These are phyloP conservation scores for Mucor indicus DNA, from an alignment of 371 early-diverging fungal genomes.

Conservation along the genomic window DNA sequence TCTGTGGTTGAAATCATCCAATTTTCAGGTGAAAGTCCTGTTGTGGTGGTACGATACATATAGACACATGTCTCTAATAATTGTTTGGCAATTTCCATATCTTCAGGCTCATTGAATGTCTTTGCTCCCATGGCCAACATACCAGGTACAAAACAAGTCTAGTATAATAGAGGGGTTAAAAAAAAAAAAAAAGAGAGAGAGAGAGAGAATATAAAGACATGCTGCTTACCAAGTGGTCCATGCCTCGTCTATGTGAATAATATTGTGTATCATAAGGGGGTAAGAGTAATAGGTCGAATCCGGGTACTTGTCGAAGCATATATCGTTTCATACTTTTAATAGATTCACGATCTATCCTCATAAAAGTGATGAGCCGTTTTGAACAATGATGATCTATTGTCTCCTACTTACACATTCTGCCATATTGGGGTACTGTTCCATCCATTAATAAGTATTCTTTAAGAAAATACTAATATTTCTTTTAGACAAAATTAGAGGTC, in stretches of 20 bases:
- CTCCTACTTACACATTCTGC: conserved; percentile 58
- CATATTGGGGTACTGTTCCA: conserved; percentile 50
- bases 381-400: not conserved
- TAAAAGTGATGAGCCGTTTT: not conserved
- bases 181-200: no score
- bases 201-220: no score
- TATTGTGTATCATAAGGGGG: conserved; percentile 34
- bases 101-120: conserved; percentile 41
- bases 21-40: conserved; percentile 59
- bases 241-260: conserved; percentile 15
- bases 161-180: no score
- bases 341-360: conserved; percentile 46
- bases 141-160: conserved; percentile 68
- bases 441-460: conserved; percentile 65
- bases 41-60: conserved; percentile 46
- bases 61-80: conserved; percentile 58
- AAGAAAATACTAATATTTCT: conserved; percentile 63
- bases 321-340: conserved; percentile 47
- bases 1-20: conserved; percentile 24
- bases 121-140: conserved; percentile 61
- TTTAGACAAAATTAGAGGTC: no score
- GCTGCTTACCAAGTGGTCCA: conserved; percentile 58
- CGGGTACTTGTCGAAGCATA: conserved; percentile 45
- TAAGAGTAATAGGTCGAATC: conserved; percentile 43
- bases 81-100: conserved; percentile 38